These are phyloP conservation scores for Dictyostelium capitatum DNA, from an alignment of 78 protist species.

Conservation along the genomic window DNA sequence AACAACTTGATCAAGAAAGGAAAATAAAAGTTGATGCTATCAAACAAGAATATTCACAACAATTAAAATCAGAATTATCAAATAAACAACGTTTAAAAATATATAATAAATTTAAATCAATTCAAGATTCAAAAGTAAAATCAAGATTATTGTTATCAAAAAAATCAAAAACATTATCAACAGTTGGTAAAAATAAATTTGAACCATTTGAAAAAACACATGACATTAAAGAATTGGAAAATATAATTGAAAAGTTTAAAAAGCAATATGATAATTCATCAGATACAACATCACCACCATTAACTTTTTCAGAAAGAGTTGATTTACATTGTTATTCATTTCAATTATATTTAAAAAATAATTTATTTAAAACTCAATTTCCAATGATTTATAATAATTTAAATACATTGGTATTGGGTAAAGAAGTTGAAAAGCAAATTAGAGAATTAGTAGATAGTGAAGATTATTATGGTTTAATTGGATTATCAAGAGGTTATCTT, in stretches of 20 bases:
- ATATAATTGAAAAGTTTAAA: not conserved
- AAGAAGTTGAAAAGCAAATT: not conserved
- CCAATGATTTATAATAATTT: constrained; percentile 18
- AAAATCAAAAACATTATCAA: not conserved
- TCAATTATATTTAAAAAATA: not conserved
- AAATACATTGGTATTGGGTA: not conserved
- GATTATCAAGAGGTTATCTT: not conserved
- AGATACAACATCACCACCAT: not conserved
- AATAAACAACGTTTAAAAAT: not conserved
- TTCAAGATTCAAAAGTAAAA: not conserved
- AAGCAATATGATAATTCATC: not conserved
- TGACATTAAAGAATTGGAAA: not conserved
- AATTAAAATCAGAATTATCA: not conserved
- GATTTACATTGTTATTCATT: constrained; percentile 35
- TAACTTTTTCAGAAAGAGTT: not conserved
- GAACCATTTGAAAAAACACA: constrained; percentile 8
- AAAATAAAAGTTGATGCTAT: not conserved
- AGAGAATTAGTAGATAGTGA: not conserved
- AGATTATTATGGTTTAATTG: not conserved
- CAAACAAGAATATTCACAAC: not conserved
- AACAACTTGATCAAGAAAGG: not conserved
- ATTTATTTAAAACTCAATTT: not conserved
- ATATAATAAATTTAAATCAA: not conserved
- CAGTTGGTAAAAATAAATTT: constrained; percentile 1
- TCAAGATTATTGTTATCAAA: not conserved